phyloP scores from a whole-genome alignment of 2,329 filamentous ascomycete species.

The Fusarium mexicanum region DNA sequence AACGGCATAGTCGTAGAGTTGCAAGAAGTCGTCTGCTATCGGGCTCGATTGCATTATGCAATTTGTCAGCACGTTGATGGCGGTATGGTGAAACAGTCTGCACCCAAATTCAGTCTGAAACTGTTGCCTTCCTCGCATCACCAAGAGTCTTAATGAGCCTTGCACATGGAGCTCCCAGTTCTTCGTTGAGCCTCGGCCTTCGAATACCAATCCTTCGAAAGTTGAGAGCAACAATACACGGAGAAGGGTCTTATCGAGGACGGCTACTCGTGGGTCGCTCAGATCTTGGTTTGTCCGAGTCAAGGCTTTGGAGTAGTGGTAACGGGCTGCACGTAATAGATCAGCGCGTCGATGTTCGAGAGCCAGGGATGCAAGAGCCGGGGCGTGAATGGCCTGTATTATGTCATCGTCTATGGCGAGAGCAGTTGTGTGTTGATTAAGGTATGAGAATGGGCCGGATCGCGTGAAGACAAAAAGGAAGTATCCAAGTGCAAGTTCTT shows the following conservation, averaged over 20 bases:
- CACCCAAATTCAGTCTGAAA: neutral
- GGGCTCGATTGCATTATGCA: neutral
- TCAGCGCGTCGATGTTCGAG: neutral
- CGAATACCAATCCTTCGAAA: neutral
- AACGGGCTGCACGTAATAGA: neutral
- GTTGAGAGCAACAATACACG: neutral
- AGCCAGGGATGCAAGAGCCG: neutral
- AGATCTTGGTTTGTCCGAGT: neutral
- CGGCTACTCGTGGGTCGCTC: neutral
- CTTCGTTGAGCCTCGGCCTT: neutral
- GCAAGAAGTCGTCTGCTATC: neutral
- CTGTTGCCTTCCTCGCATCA: neutral
- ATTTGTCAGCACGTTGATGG: neutral
- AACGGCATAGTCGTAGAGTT: neutral
- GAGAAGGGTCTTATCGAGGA: neutral
- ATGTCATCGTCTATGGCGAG: neutral
- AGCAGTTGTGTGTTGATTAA: neutral
- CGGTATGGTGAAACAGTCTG: neutral
- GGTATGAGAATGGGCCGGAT: neutral
- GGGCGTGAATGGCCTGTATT: neutral
- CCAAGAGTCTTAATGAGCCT: neutral
- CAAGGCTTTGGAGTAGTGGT: slow-evolving; percentile 1
- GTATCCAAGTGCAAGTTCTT: neutral
- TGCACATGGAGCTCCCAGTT: slow-evolving; percentile 1
- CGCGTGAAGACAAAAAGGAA: neutral